phyloP scores from a whole-genome alignment of 345 rosid genomes.

The Populus deltoides region DNA sequence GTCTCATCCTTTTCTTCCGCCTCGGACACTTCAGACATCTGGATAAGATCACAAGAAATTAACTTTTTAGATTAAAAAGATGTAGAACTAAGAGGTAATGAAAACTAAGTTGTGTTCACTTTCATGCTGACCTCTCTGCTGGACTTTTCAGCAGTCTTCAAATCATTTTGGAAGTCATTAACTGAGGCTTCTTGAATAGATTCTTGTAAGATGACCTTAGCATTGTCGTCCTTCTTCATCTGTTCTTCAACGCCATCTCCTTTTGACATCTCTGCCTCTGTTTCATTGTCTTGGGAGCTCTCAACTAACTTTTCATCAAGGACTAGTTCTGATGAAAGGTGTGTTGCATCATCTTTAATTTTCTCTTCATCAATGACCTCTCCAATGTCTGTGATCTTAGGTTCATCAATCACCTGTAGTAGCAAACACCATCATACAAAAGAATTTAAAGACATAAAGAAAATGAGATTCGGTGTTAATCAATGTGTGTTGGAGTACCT shows the following conservation, averaged over 20 bases:
- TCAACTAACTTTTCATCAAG: background rate
- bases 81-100: background rate
- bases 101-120: background rate
- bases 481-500: constrained; percentile 13
- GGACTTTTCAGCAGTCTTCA: constrained; percentile 1
- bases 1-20: background rate
- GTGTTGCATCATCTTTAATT: constrained; percentile 5
- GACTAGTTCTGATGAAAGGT: constrained; percentile 2
- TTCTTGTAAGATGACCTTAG: constrained; percentile 8
- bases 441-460: background rate
- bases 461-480: background rate
- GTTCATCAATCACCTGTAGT: constrained; percentile 12
- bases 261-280: constrained; percentile 2
- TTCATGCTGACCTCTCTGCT: constrained; percentile 20
- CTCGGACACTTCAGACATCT: no score
- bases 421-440: background rate
- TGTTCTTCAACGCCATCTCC: constrained; percentile 9
- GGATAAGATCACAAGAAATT: background rate
- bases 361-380: constrained; percentile 2
- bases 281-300: background rate
- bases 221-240: background rate
- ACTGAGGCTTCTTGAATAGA: background rate
- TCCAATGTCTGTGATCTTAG: background rate
- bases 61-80: background rate
- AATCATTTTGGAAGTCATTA: constrained; percentile 15